Conservation (phyloP, 2,329 filamentous ascomycete species). For the Hymenoscyphus linearis region DNA sequence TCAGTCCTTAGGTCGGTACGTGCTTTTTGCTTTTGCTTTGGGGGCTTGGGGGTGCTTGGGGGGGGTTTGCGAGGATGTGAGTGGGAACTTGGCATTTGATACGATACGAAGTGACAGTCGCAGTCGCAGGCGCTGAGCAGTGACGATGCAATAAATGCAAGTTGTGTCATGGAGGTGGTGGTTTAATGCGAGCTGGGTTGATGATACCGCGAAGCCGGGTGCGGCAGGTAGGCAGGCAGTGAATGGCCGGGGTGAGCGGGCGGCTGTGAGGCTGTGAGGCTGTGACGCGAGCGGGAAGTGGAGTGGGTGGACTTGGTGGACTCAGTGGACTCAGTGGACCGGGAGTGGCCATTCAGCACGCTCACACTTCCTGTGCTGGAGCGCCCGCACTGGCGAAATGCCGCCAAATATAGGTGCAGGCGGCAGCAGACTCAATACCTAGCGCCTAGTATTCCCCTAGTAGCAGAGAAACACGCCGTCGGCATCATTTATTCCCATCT, state of each 20-base stretch:
- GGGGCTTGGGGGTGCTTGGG: no score
- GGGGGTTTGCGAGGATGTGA: neutral
- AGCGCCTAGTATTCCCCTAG: no score
- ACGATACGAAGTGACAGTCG: constrained; percentile 4
- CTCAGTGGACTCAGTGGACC: no score
- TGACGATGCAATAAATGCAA: constrained; percentile 5
- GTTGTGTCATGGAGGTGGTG: constrained; percentile 3
- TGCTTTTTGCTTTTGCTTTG: no score
- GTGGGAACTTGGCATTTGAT: constrained; percentile 6
- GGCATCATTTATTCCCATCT: no score
- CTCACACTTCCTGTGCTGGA: no score
- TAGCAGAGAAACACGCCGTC: no score
- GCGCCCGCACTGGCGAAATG: no score
- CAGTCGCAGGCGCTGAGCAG: no score
- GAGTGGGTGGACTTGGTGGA: neutral
- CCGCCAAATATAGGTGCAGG: no score
- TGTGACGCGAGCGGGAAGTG: neutral
- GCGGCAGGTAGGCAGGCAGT: neutral
- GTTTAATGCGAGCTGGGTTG: constrained; percentile 4
- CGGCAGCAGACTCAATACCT: no score
- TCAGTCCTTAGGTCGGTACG: neutral
- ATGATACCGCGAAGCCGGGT: neutral
- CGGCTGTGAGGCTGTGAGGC: neutral
- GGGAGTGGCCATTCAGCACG: no score
- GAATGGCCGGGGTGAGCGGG: neutral